phyloP scores from a whole-genome alignment of 2,329 filamentous ascomycete genomes.

The Sclerotinia nivalis region DNA sequence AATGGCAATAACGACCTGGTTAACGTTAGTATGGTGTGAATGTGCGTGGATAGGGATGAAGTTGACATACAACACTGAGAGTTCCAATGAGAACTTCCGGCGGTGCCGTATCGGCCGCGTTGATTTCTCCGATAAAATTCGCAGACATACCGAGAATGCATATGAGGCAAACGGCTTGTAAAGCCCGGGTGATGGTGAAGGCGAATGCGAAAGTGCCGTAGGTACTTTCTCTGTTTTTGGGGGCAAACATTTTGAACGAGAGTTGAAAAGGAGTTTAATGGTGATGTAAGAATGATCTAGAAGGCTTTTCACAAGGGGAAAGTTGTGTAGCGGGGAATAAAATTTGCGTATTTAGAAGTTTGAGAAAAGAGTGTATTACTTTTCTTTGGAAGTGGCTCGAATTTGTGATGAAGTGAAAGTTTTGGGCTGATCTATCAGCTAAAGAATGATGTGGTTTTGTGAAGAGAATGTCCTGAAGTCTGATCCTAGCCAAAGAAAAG shows the following conservation, averaged over 20 bases:
- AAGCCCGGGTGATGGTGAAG: conserved; percentile 71
- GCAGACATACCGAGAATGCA: conserved; percentile 76
- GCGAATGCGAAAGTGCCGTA: conserved; percentile 72
- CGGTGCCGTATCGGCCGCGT: conserved; percentile 62
- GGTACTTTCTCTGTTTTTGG: conserved; percentile 23
- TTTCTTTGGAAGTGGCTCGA: neutral
- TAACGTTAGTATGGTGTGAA: conserved; percentile 6
- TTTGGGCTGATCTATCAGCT: conserved; percentile 36
- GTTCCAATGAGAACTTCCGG: conserved; percentile 76
- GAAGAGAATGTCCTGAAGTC: conserved; percentile 36
- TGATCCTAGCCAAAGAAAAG: conserved; percentile 29
- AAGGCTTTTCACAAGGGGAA: neutral
- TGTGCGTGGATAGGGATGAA: neutral
- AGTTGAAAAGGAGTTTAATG: conserved; percentile 7
- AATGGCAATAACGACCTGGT: conserved; percentile 49
- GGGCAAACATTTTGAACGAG: conserved; percentile 24
- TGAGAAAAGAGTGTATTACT: neutral
- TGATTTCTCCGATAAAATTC: conserved; percentile 80
- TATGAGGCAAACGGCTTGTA: conserved; percentile 72
- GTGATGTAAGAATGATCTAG: neutral
- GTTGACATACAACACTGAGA: conserved; percentile 69
- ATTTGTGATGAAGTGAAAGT: conserved; percentile 24
- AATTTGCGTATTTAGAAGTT: neutral
- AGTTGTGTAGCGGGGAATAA: neutral
- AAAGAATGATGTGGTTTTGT: conserved; percentile 34